phyloP scores from a whole-genome alignment of 2,329 filamentous ascomycete species.

The Fusarium incarnatum region DNA sequence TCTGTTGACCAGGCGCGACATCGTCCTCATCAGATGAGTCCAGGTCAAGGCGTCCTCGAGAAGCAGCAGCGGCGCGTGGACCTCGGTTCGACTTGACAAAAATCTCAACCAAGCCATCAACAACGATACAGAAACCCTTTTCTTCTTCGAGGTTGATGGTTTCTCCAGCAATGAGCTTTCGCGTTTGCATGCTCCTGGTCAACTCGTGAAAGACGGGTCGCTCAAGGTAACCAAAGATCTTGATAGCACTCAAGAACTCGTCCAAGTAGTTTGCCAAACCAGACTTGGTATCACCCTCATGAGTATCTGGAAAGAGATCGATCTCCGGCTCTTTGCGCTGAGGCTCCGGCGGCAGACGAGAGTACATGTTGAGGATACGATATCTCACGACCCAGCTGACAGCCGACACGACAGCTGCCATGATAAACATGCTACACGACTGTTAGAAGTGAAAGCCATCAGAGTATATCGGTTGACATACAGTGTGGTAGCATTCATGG shows the following conservation, averaged over 20 bases:
- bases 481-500: conserved; percentile 98
- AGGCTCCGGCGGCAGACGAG: conserved; percentile 90
- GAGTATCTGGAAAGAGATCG: conserved; percentile 92
- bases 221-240: conserved; percentile 97
- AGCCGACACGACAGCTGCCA: conserved; percentile 81
- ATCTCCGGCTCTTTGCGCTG: conserved; percentile 96
- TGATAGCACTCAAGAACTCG: conserved; percentile 98
- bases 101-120: conserved; percentile 95
- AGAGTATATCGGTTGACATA: conserved; percentile 58
- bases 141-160: conserved; percentile 96
- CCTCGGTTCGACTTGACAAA: conserved; percentile 90
- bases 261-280: conserved; percentile 96
- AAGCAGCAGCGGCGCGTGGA: conserved; percentile 51
- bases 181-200: conserved; percentile 97
- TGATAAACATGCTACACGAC: conserved; percentile 74
- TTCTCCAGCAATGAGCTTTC: conserved; percentile 95
- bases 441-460: conserved; percentile 24
- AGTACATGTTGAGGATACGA: conserved; percentile 96
- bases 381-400: conserved; percentile 95
- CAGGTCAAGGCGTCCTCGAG: conserved; percentile 42
- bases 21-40: conserved; percentile 75
- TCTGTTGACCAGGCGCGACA: conserved; percentile 75
- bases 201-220: conserved; percentile 97
- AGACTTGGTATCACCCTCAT: conserved; percentile 89
- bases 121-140: conserved; percentile 96